Percentiles rank a stretch among this genome's conserved stretches.
phyloP scores from a whole-genome alignment of 2,329 filamentous ascomycete species.

The Alternaria atra region DNA sequence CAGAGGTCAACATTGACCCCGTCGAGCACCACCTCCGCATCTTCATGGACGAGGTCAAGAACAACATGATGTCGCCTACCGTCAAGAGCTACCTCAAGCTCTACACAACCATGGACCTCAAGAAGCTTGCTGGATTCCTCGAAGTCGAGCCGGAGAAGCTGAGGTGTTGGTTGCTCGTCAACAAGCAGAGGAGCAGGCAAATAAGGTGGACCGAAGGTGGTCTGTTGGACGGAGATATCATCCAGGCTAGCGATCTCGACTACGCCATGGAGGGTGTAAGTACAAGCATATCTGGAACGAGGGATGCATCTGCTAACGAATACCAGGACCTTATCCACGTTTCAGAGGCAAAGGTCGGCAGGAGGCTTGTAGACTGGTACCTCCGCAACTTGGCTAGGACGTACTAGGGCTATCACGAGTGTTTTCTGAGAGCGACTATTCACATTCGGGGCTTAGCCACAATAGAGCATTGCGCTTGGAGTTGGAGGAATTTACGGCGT shows the following conservation, averaged over 20 bases:
- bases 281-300: slow-evolving; percentile 36
- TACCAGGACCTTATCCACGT: slow-evolving; percentile 92
- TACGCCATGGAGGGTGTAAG: slow-evolving; percentile 93
- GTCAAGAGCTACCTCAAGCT: slow-evolving; percentile 98
- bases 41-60: slow-evolving; percentile 99
- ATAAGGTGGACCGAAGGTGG: slow-evolving; percentile 91
- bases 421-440: slow-evolving; percentile 12
- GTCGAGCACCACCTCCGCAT: slow-evolving; percentile 96
- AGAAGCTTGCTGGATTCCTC: slow-evolving; percentile 96
- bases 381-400: slow-evolving; percentile 94
- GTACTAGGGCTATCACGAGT: slow-evolving; percentile 67
- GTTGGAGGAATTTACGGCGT: slow-evolving; percentile 42
- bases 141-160: slow-evolving; percentile 97
- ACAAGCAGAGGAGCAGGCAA: slow-evolving; percentile 98
- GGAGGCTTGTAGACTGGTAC: slow-evolving; percentile 99
- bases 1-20: slow-evolving; percentile 93
- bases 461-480: slow-evolving; percentile 49
- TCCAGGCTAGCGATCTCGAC: slow-evolving; percentile 94
- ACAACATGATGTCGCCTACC: slow-evolving; percentile 96
- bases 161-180: slow-evolving; percentile 91
- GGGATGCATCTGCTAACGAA: slow-evolving; percentile 30
- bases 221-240: slow-evolving; percentile 88
- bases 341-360: slow-evolving; percentile 96
- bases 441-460: slow-evolving; percentile 22
- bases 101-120: slow-evolving; percentile 99